These are phyloP conservation scores for Solanum ossicruentum DNA, from an alignment of 257 asterid genomes.

Conservation along the genomic window DNA sequence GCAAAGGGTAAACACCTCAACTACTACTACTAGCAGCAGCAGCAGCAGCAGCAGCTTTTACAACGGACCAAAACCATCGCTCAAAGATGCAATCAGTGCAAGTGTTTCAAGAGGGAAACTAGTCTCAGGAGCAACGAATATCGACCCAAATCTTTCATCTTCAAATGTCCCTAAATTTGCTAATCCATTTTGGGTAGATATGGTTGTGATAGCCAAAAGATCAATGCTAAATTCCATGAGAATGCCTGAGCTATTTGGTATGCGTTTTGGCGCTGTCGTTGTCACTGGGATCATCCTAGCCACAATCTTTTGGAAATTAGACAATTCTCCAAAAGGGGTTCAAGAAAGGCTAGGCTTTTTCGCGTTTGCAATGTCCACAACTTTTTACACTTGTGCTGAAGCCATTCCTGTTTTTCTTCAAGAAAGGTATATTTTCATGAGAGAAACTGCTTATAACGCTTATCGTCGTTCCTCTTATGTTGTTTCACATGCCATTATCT, in stretches of 20 bases:
- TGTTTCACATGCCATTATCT: slow-evolving; percentile 23
- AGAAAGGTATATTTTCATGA: slow-evolving; percentile 36
- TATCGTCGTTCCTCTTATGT: slow-evolving; percentile 42
- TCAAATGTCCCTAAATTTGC: slow-evolving; percentile 23
- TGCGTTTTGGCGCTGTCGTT: slow-evolving; percentile 29
- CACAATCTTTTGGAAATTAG: slow-evolving; percentile 25
- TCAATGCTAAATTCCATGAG: slow-evolving; percentile 28
- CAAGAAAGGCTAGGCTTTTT: slow-evolving; percentile 40
- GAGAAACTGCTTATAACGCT: slow-evolving; percentile 38
- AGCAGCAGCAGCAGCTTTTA: neutral
- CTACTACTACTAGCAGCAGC: neutral
- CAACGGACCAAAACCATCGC: slow-evolving; percentile 7
- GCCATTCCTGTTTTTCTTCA: slow-evolving; percentile 40
- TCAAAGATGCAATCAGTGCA: slow-evolving; percentile 22
- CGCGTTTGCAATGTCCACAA: slow-evolving; percentile 44
- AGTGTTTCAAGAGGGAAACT: slow-evolving; percentile 31
- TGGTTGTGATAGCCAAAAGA: slow-evolving; percentile 29
- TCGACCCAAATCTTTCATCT: neutral
- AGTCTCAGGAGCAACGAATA: slow-evolving; percentile 16
- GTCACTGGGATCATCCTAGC: slow-evolving; percentile 34
- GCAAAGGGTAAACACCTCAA: neutral
- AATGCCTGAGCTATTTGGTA: slow-evolving; percentile 25
- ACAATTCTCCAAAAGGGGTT: slow-evolving; percentile 31
- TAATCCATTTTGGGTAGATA: slow-evolving; percentile 34
- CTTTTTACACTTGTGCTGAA: slow-evolving; percentile 41